These are phyloP conservation scores for Puccinia triticina DNA, from an alignment of 1,284 basidiomycete species.

Conservation along the genomic window DNA sequence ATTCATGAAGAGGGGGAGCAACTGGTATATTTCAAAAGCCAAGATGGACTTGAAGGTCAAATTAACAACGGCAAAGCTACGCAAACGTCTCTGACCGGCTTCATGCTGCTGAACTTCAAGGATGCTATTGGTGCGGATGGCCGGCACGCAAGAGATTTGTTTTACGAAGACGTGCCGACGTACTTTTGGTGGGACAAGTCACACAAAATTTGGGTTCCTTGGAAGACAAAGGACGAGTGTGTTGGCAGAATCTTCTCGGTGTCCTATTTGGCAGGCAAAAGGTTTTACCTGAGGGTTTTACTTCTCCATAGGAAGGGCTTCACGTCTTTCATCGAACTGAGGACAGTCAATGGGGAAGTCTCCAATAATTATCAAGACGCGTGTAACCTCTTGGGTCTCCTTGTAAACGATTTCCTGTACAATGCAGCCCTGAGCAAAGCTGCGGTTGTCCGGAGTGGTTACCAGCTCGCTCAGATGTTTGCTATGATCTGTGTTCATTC, in stretches of 20 bases:
- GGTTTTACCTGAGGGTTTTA: not conserved
- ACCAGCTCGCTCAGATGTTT: too few relatives aligned
- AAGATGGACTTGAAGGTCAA: not conserved
- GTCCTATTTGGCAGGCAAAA: not conserved
- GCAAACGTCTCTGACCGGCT: too few relatives aligned
- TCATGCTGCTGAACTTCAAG: too few relatives aligned
- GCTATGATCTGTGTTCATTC: too few relatives aligned
- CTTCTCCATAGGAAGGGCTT: not conserved
- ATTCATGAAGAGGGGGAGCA: conserved; percentile 1
- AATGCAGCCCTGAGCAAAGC: not conserved
- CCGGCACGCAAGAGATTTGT: not conserved
- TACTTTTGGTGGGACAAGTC: not conserved
- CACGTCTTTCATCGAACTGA: not conserved
- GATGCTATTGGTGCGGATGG: too few relatives aligned
- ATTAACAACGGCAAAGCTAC: too few relatives aligned
- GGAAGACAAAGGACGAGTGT: too few relatives aligned
- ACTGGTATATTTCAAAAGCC: not conserved
- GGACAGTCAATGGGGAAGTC: too few relatives aligned
- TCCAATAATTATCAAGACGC: too few relatives aligned
- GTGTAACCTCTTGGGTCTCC: too few relatives aligned
- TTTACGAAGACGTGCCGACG: not conserved
- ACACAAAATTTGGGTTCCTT: not conserved
- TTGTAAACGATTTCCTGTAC: not conserved
- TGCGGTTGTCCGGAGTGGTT: not conserved
- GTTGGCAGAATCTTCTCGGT: not conserved